Percentiles rank a stretch among this genome's conserved stretches.
Evolutionary conservation across 441 rosid species (phyloP).

Genomic region (Gossypium laxum): DNA sequence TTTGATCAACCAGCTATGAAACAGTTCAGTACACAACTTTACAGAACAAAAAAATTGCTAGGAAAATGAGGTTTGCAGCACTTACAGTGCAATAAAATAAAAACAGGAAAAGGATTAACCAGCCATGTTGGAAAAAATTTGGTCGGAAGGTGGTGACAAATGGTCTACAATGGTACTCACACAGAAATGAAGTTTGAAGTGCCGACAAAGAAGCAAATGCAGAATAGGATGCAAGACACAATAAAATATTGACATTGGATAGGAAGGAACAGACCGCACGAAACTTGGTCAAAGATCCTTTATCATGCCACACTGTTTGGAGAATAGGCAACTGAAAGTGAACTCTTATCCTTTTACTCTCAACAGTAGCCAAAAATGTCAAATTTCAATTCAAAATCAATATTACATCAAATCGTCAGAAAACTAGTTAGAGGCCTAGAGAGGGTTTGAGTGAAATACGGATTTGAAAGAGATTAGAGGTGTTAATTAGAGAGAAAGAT

Average conservation of each 20-base stretch:
- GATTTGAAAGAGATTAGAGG: neutral
- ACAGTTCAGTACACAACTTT: neutral
- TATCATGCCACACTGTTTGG: neutral
- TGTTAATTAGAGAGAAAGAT: neutral
- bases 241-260: neutral
- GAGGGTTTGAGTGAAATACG: neutral
- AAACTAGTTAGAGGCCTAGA: neutral
- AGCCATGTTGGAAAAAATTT: neutral
- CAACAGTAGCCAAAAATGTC: neutral
- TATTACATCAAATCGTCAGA: neutral
- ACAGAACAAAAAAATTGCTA: neutral
- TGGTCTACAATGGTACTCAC: neutral
- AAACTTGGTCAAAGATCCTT: neutral
- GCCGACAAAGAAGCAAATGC: neutral
- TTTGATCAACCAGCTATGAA: neutral
- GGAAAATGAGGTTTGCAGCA: neutral
- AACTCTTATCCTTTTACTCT: neutral
- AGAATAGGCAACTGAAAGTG: neutral
- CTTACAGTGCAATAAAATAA: neutral
- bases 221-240: neutral
- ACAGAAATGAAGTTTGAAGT: neutral
- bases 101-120: neutral
- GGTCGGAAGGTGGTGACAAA: neutral
- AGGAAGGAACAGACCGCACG: neutral
- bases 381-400: neutral